Base-by-base conservation (phyloP, 257 asterid genomes). In the Sherardia arvensis region DNA sequence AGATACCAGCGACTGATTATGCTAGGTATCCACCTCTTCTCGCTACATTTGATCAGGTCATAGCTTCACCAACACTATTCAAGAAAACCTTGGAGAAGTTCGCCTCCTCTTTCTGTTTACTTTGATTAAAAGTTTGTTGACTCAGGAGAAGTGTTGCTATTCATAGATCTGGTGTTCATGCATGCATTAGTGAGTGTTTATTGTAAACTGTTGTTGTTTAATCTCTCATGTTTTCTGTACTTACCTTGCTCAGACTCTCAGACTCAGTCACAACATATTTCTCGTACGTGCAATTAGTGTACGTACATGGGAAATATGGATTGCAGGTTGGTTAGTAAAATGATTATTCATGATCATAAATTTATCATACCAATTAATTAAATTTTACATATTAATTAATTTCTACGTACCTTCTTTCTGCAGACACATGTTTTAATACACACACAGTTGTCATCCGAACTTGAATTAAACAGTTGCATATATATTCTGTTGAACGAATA, bases 11-110 rank as follows among this genome's bases (percentile, higher is more conserved):
- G 12, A 40, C 6, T 17, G 74, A 71, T 68, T 81, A 74, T 69
- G 76, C 71, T 33, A 47, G 86, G 43, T 92, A 92, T 69, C 97
- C 97, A 51, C 73, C 86, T 56, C 85, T 95, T 53, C 47, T 85
- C 77, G 84, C 85, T 29, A 75, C 86, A 27, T 87, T 81, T 48
- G 83, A 89, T 33, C 83, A 85, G 67, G 82, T 87, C 12, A 81
- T 77, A 1, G 71, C 74, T 67, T 85, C 91, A 1, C 78, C 77
- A 18, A 73, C 75, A 23, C 45, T 70, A 0, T 92, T 92, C 77
- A 68, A 78, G 77, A 84, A 79, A 40, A 77, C 95, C 49, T 59
- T 92, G 75, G 83, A 81, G 82, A 84, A 83, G 73, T 83, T 87
- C 58, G 88, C 28, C 60, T 64, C 63, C 61, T 70, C 47, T 62